Conservation (phyloP, 352 stramenopile genomes). For the Phytophthora megakarya region DNA sequence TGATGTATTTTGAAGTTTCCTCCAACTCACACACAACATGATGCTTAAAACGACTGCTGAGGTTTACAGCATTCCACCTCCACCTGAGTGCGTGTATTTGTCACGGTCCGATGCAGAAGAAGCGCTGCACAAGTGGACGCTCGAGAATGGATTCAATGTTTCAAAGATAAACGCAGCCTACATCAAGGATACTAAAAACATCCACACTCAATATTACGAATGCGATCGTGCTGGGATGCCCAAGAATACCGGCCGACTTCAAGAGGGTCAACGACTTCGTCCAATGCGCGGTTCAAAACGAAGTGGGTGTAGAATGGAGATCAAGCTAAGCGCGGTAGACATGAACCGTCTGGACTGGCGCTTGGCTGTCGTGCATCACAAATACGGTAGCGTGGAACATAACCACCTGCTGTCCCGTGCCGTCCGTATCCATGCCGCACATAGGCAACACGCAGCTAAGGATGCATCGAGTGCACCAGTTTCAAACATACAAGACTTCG, state of each 20-base stretch:
- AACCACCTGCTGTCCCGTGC: neutral
- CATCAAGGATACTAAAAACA: neutral
- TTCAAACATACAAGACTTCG: neutral
- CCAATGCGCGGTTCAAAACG: neutral
- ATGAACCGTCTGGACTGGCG: neutral
- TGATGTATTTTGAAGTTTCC: no score
- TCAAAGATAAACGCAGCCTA: neutral
- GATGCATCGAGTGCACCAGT: neutral
- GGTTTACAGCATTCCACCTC: neutral
- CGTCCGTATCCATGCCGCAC: neutral
- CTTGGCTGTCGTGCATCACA: neutral
- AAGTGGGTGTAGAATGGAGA: neutral
- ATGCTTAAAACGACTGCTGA: no score
- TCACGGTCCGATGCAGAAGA: neutral
- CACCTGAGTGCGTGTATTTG: neutral
- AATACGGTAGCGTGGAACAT: neutral
- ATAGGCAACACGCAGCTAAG: neutral
- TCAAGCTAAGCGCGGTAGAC: neutral
- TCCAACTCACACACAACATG: no score
- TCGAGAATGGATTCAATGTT: neutral
- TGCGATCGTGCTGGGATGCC: neutral
- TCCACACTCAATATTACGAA: constrained; percentile 1
- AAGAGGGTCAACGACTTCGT: neutral
- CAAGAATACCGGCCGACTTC: neutral
- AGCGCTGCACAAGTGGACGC: neutral